These are phyloP conservation scores for Carex scoparia DNA, from an alignment of 176 grass and related monocot species.

Conservation along the genomic window DNA sequence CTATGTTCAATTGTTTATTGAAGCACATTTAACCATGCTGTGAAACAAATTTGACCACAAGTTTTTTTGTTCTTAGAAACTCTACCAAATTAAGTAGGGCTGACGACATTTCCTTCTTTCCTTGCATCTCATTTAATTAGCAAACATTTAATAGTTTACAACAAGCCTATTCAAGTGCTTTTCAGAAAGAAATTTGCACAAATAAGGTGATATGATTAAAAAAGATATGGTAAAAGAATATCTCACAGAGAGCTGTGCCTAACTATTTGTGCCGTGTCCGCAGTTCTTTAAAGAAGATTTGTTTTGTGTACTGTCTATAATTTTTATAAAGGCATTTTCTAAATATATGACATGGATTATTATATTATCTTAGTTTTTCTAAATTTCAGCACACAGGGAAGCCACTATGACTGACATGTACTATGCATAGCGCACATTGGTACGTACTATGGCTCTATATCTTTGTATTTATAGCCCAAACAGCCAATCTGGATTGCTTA, in stretches of 20 bases:
- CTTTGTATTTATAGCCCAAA: no score
- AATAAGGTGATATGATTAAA: not conserved
- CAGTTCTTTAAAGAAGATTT: conserved; percentile 83
- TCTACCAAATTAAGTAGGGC: no score
- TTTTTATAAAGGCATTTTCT: not conserved
- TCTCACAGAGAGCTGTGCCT: conserved; percentile 50
- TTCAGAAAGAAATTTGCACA: not conserved
- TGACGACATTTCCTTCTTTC: no score
- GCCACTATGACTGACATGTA: conserved; percentile 73
- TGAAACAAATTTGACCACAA: no score
- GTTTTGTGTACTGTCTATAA: not conserved
- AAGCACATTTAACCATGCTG: no score
- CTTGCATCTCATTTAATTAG: no score
- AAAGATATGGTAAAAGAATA: not conserved
- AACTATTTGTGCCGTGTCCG: conserved; percentile 91
- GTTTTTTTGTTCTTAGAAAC: no score
- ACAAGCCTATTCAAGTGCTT: not conserved
- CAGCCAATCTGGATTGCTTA: no score
- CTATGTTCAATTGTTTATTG: no score
- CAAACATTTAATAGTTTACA: not conserved
- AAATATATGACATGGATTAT: conserved; percentile 4
- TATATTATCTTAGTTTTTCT: conserved; percentile 4
- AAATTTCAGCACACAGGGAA: conserved; percentile 54
- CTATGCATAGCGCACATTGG: not conserved
- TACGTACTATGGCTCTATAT: no score